Evolutionary conservation across 1,139 yeast species (phyloP).

Genomic region (Debaryomyces singareniensis): DNA sequence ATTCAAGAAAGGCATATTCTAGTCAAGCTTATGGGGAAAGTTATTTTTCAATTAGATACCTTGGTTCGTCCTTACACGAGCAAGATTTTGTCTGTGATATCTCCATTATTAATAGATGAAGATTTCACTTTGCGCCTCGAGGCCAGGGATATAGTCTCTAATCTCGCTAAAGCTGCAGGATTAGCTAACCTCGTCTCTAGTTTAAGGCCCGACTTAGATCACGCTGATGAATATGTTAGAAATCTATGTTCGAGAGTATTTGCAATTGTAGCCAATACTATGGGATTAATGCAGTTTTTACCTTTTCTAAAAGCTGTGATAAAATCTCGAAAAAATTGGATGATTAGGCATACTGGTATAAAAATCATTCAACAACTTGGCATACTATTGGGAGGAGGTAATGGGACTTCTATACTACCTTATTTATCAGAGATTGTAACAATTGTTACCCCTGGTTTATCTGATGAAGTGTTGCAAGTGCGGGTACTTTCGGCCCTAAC

Average conservation of each 20-base stretch:
- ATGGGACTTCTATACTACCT: conserved; percentile 54
- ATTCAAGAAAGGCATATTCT: conserved; percentile 81
- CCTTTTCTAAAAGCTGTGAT: conserved; percentile 85
- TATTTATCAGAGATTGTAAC: conserved; percentile 59
- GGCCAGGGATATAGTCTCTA: conserved; percentile 74
- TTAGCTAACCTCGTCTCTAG: conserved; percentile 69
- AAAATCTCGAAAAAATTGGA: conserved; percentile 73
- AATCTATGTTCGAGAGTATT: conserved; percentile 72
- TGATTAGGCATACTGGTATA: conserved; percentile 83
- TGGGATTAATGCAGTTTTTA: conserved; percentile 64
- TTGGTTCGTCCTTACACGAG: conserved; percentile 68
- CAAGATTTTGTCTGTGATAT: conserved; percentile 63
- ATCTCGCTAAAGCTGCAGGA: conserved; percentile 77
- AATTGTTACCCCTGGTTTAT: conserved; percentile 54
- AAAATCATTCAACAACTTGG: conserved; percentile 76
- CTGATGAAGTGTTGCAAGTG: conserved; percentile 66
- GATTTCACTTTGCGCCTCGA: conserved; percentile 68
- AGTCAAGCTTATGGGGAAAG: conserved; percentile 68
- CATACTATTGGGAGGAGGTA: conserved; percentile 60
- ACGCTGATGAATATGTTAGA: conserved; percentile 76
- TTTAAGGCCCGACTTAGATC: conserved; percentile 77
- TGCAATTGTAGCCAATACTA: conserved; percentile 78
- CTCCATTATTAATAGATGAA: conserved; percentile 78
- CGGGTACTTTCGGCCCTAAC: conserved; percentile 68
- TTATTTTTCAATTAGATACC: conserved; percentile 60